Percentiles rank a stretch among this genome's conserved stretches.
Evolutionary conservation across 2,329 filamentous ascomycete species (phyloP).

Genomic region (Parastagonospora avenae): DNA sequence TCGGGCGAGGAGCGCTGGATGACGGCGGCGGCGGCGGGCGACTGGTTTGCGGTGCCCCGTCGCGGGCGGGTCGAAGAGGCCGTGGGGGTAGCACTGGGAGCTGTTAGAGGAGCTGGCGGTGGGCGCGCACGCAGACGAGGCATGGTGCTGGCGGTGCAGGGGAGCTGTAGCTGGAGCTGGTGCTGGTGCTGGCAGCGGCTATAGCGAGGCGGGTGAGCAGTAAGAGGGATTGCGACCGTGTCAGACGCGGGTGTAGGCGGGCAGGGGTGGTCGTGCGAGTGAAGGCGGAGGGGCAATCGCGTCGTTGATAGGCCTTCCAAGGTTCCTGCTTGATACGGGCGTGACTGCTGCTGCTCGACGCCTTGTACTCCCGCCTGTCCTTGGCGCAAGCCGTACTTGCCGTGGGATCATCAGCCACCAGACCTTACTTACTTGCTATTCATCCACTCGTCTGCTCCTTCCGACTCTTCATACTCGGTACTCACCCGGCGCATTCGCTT

Average conservation of each 20-base stretch:
- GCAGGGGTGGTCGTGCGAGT: slow-evolving; percentile 26
- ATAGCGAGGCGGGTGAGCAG: slow-evolving; percentile 2
- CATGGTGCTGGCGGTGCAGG: slow-evolving; percentile 27
- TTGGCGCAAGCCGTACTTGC: slow-evolving; percentile 29
- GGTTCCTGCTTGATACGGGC: slow-evolving; percentile 5
- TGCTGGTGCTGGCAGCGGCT: no score
- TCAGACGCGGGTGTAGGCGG: slow-evolving; percentile 18
- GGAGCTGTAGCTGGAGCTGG: slow-evolving; percentile 4
- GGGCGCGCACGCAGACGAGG: slow-evolving; percentile 47
- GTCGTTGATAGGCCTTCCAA: slow-evolving; percentile 5
- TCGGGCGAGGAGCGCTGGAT: slow-evolving; percentile 50
- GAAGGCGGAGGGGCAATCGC: slow-evolving; percentile 18
- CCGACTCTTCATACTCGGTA: slow-evolving; percentile 46
- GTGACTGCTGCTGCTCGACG: slow-evolving; percentile 10
- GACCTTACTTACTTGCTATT: slow-evolving; percentile 36
- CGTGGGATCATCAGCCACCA: slow-evolving; percentile 41
- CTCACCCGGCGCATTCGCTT: slow-evolving; percentile 50
- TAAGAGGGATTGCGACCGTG: slow-evolving; percentile 16
- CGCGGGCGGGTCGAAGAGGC: slow-evolving; percentile 45
- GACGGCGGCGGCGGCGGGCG: slow-evolving; percentile 42
- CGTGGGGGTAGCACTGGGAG: slow-evolving; percentile 42
- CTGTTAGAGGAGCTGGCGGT: slow-evolving; percentile 34
- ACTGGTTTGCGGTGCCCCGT: slow-evolving; percentile 42
- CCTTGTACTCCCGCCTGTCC: slow-evolving; percentile 28
- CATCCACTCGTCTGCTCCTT: slow-evolving; percentile 42